Conservation (phyloP, 495 filamentous ascomycete genomes). For the Lentithecium fluviatile region DNA sequence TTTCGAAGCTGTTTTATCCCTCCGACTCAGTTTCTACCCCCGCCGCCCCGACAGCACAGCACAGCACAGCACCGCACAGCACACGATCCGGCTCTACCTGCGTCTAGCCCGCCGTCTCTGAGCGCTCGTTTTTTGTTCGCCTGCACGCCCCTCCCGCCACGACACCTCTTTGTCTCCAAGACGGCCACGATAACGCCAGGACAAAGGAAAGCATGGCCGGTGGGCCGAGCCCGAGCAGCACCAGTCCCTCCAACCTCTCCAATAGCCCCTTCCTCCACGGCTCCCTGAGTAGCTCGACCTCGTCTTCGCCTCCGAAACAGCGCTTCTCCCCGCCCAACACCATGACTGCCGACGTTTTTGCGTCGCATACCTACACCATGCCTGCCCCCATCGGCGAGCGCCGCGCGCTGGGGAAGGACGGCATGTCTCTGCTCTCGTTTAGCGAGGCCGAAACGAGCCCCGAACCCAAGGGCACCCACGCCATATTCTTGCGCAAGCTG, state of each 20-base stretch:
- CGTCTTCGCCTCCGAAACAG: constrained; percentile 37
- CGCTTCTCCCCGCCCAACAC: constrained; percentile 25
- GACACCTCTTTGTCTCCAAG: constrained; percentile 25
- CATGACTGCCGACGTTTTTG: constrained; percentile 36
- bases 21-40: constrained; percentile 7
- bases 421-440: constrained; percentile 32
- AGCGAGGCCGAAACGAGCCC: constrained; percentile 32
- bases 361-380: constrained; percentile 30
- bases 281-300: constrained; percentile 36
- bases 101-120: constrained; percentile 20
- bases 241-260: constrained; percentile 35
- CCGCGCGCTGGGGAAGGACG: constrained; percentile 27
- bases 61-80: too few species aligned
- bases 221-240: constrained; percentile 42
- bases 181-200: constrained; percentile 18
- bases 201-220: constrained; percentile 39
- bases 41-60: too few species aligned
- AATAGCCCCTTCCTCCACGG: constrained; percentile 37
- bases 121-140: constrained; percentile 13
- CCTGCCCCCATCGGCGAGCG: constrained; percentile 33
- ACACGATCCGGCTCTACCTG: constrained; percentile 4
- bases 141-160: constrained; percentile 24
- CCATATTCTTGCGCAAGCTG: constrained; percentile 72
- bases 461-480: constrained; percentile 39
- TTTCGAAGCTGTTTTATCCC: constrained; percentile 30